Conservation (phyloP, 306 rosid species). For the cucumber (Cucumis sativus) region Cucumber_9930_V3 NC_026661.2:13822501-13823000, state of each 20-base stretch:
- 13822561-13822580: slow-evolving; percentile 1
- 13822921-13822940: too few relatives aligned
- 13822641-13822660: slow-evolving; percentile 1
- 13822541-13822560: slow-evolving; percentile 1
- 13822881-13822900: too few relatives aligned
- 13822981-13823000: too few relatives aligned
- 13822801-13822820: background rate
- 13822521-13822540: background rate
- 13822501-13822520: background rate
- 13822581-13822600: background rate
- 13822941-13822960: too few relatives aligned
- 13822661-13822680: background rate
- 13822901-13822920: too few relatives aligned
- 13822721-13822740: background rate
- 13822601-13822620: background rate
- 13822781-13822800: background rate
- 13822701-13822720: background rate
- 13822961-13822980: too few relatives aligned
- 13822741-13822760: too few relatives aligned
- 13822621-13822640: background rate
- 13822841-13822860: too few relatives aligned
- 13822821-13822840: too few relatives aligned
- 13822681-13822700: background rate
- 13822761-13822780: background rate
- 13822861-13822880: too few relatives aligned